phyloP scores from a whole-genome alignment of 371 early-diverging fungal genomes.

The Rhizopus microsporus region DNA sequence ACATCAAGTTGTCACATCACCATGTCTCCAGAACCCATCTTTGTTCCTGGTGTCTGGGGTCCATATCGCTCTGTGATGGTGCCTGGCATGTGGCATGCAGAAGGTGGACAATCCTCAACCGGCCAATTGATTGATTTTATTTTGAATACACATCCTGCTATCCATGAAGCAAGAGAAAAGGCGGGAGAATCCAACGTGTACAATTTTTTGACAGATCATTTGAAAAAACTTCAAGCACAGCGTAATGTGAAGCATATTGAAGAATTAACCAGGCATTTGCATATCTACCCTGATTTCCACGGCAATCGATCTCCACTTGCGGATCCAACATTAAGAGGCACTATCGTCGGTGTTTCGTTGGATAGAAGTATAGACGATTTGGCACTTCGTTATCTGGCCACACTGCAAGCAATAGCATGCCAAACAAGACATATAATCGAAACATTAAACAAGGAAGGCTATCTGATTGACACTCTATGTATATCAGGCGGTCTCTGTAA shows the following conservation, averaged over 20 bases:
- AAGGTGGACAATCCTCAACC: conserved; percentile 77
- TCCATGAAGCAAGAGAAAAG: conserved; percentile 30
- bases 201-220: conserved; percentile 47
- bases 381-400: conserved; percentile 63
- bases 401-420: conserved; percentile 64
- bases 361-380: conserved; percentile 60
- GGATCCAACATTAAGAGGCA: conserved; percentile 67
- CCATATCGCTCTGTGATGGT: conserved; percentile 71
- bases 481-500: conserved; percentile 73
- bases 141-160: conserved; percentile 60
- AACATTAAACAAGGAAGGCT: conserved; percentile 51
- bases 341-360: conserved; percentile 60
- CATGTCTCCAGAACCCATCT: conserved; percentile 55
- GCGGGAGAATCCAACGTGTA: conserved; percentile 43
- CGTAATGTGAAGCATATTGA: conserved; percentile 33
- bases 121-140: conserved; percentile 71
- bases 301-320: conserved; percentile 78
- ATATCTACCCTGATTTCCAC: conserved; percentile 77
- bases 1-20: conserved; percentile 75
- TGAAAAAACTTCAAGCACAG: conserved; percentile 32
- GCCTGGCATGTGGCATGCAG: conserved; percentile 62
- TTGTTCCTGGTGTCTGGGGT: conserved; percentile 64
- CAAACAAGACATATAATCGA: conserved; percentile 68
- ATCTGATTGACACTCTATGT: conserved; percentile 60
- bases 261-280: conserved; percentile 54